Evolutionary conservation across 768 basidiomycete species (phyloP).

Genomic region (Lentinus tigrinus): DNA sequence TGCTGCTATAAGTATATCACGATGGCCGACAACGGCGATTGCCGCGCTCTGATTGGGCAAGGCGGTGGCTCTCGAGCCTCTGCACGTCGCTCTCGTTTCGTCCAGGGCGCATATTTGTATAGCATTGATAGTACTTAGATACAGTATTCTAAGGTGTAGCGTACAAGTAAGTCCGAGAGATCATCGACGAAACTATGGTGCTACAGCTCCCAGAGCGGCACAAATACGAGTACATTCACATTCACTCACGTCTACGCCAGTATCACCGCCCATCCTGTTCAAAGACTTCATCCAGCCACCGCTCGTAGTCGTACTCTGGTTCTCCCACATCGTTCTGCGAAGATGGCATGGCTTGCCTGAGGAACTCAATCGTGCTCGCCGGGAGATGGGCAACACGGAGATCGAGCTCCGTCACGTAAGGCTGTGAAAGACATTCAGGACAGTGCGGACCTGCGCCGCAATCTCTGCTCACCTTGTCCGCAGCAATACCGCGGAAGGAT

Average conservation of each 20-base stretch:
- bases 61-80: conserved; percentile 9
- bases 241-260: background rate
- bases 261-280: conserved; percentile 23
- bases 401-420: conserved; percentile 92
- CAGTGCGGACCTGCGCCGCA: background rate
- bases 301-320: conserved; percentile 76
- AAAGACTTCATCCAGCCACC: conserved; percentile 81
- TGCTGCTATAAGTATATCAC: conserved; percentile 28
- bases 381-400: conserved; percentile 83
- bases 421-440: conserved; percentile 43
- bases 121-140: conserved; percentile 10
- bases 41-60: conserved; percentile 24
- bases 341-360: conserved; percentile 79
- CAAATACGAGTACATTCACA: background rate
- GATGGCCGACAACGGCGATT: conserved; percentile 30
- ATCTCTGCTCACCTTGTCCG: conserved; percentile 66
- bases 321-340: conserved; percentile 53
- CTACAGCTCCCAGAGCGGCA: conserved; percentile 11
- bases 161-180: conserved; percentile 2
- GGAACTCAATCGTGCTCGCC: conserved; percentile 69
- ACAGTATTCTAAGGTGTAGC: conserved; percentile 13
- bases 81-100: background rate
- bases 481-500: conserved; percentile 89
- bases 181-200: background rate
- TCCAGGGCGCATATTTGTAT: background rate